Percentiles rank a stretch among this genome's conserved stretches.
phyloP scores from a whole-genome alignment of 2,329 filamentous ascomycete genomes.

The Lachnellula subtilissima region DNA sequence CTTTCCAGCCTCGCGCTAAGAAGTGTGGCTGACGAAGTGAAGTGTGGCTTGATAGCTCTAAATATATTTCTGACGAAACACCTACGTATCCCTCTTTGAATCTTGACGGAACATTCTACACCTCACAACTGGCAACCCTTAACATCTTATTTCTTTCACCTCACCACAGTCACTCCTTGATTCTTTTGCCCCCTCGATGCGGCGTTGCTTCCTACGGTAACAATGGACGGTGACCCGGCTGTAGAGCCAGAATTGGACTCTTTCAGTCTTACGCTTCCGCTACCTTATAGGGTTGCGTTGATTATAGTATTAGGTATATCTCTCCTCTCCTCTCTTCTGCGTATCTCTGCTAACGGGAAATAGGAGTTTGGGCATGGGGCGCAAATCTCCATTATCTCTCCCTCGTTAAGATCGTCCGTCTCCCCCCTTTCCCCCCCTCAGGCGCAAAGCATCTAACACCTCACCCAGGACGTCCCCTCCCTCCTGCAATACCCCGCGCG shows the following conservation, averaged over 20 bases:
- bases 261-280: conserved; percentile 80
- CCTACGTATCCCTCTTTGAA: conserved; percentile 12
- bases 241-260: conserved; percentile 71
- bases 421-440: neutral
- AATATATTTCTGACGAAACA: conserved; percentile 4
- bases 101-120: neutral
- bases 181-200: conserved; percentile 20
- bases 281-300: conserved; percentile 84
- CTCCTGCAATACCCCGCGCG: conserved; percentile 79
- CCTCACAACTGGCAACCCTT: neutral
- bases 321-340: neutral
- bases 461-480: conserved; percentile 65
- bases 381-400: conserved; percentile 85
- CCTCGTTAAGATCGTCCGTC: conserved; percentile 64
- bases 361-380: conserved; percentile 94
- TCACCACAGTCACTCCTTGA: conserved; percentile 26
- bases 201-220: conserved; percentile 22
- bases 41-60: neutral
- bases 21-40: conserved; percentile 8
- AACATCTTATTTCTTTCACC: conserved; percentile 5
- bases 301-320: conserved; percentile 74
- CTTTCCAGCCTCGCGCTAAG: neutral
- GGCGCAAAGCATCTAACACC: conserved; percentile 13
- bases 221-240: conserved; percentile 70
- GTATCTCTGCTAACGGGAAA: conserved; percentile 14